phyloP scores from a whole-genome alignment of 345 rosid species.

The Acer yangbiense region DNA sequence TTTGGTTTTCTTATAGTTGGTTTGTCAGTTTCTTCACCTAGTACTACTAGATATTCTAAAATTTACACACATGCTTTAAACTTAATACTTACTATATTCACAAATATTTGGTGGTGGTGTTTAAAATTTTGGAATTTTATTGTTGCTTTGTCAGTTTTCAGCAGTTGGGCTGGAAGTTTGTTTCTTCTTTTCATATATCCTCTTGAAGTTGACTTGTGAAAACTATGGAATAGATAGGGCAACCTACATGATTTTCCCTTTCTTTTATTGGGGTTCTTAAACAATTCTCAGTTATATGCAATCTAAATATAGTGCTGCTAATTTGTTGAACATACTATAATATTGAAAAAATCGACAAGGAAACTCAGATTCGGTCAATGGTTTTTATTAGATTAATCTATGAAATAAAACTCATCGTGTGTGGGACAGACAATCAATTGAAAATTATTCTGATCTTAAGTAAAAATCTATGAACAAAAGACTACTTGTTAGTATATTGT shows the following conservation, averaged over 20 bases:
- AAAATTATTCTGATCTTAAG: background rate
- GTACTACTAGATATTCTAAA: background rate
- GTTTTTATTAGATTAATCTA: too few relatives aligned
- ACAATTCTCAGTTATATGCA: background rate
- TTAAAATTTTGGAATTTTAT: background rate
- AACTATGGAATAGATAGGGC: constrained; percentile 27
- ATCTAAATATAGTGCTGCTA: background rate
- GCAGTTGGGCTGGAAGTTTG: constrained; percentile 32
- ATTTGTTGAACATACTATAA: background rate
- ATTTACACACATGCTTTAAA: background rate
- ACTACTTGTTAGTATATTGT: background rate
- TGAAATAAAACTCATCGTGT: too few relatives aligned
- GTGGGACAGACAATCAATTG: background rate
- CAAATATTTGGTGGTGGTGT: background rate
- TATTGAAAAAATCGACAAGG: background rate
- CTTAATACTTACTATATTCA: background rate
- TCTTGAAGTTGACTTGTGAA: constrained; percentile 34
- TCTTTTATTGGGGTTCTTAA: background rate
- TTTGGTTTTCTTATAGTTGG: background rate
- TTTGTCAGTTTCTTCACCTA: background rate
- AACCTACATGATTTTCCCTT: constrained; percentile 25
- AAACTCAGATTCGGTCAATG: background rate
- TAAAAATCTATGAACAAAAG: background rate
- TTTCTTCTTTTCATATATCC: constrained; percentile 26
- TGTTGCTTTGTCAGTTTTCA: constrained; percentile 43